phyloP scores from a whole-genome alignment of 2,329 filamentous ascomycete species.

The Chaetomiaceae sp. region DNA sequence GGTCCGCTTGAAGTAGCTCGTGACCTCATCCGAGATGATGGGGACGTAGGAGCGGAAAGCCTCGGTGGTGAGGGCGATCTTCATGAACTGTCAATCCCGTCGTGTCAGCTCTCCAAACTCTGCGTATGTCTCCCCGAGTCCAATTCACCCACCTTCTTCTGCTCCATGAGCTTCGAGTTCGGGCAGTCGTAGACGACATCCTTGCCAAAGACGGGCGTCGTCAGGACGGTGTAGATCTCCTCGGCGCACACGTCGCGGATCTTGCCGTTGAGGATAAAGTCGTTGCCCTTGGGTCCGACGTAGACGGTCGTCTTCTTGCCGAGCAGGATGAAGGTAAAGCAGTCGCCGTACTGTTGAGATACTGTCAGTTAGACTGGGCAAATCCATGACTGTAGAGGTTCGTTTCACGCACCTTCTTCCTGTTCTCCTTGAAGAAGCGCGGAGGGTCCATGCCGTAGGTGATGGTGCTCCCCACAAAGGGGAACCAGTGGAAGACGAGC shows the following conservation, averaged over 20 bases:
- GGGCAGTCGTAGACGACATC: constrained; percentile 82
- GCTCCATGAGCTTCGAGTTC: constrained; percentile 81
- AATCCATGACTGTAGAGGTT: background rate
- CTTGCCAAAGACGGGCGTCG: constrained; percentile 62
- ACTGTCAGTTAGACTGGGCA: background rate
- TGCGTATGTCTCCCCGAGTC: background rate
- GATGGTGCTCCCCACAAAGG: constrained; percentile 83
- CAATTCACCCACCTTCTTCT: constrained; percentile 62
- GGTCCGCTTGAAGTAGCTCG: constrained; percentile 56
- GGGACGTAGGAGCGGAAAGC: constrained; percentile 63
- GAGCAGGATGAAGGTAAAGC: constrained; percentile 52
- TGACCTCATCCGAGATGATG: constrained; percentile 66
- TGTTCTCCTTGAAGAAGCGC: constrained; percentile 72
- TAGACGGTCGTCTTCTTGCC: constrained; percentile 48
- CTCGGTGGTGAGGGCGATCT: constrained; percentile 63
- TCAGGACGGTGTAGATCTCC: constrained; percentile 49
- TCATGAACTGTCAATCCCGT: constrained; percentile 53
- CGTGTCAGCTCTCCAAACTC: constrained; percentile 9
- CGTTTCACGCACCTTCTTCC: constrained; percentile 58
- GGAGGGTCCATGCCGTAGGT: constrained; percentile 94
- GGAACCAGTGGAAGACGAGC: constrained; percentile 76
- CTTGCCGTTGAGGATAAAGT: constrained; percentile 54
- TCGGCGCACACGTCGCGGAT: constrained; percentile 50
- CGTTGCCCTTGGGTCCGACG: constrained; percentile 48
- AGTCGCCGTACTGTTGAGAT: constrained; percentile 42